Conservation (phyloP, 2,329 filamentous ascomycete species). For the Phaeosphaeriaceae sp. region DNA sequence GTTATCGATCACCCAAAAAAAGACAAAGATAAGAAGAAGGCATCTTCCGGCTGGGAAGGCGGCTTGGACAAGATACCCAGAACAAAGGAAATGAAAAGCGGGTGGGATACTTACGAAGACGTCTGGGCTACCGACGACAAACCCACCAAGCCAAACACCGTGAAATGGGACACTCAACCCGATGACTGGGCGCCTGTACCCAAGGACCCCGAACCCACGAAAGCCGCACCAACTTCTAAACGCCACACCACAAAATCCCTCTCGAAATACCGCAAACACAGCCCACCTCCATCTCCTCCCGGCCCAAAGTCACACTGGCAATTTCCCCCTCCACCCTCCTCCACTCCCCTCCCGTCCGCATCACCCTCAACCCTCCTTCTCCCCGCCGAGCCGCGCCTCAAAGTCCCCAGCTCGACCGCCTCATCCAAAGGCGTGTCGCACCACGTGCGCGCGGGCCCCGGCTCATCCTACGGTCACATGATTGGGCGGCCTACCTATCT, state of each 20-base stretch:
- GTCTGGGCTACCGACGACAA: slow-evolving; percentile 4
- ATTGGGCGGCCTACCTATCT: slow-evolving; percentile 50
- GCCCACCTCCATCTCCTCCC: background rate
- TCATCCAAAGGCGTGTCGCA: slow-evolving; percentile 30
- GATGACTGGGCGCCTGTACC: background rate
- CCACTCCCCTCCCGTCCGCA: slow-evolving; percentile 7
- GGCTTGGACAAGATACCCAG: background rate
- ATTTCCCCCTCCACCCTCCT: slow-evolving; percentile 27
- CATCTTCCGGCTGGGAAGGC: background rate
- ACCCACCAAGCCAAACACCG: background rate
- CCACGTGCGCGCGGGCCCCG: slow-evolving; percentile 45
- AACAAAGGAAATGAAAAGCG: background rate
- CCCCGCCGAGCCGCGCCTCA: slow-evolving; percentile 35
- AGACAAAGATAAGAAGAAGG: background rate
- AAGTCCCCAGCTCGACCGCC: slow-evolving; percentile 14
- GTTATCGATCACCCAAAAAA: background rate
- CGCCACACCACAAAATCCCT: slow-evolving; percentile 21
- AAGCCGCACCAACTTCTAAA: background rate
- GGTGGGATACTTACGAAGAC: background rate
- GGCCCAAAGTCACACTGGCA: slow-evolving; percentile 41
- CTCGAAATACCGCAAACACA: slow-evolving; percentile 15
- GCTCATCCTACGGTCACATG: slow-evolving; percentile 48
- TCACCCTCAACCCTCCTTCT: slow-evolving; percentile 29
- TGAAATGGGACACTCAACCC: background rate
- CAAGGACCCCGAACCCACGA: slow-evolving; percentile 2